These are phyloP conservation scores for Dimocarpus longan DNA, from an alignment of 345 rosid species.

Conservation along the genomic window DNA sequence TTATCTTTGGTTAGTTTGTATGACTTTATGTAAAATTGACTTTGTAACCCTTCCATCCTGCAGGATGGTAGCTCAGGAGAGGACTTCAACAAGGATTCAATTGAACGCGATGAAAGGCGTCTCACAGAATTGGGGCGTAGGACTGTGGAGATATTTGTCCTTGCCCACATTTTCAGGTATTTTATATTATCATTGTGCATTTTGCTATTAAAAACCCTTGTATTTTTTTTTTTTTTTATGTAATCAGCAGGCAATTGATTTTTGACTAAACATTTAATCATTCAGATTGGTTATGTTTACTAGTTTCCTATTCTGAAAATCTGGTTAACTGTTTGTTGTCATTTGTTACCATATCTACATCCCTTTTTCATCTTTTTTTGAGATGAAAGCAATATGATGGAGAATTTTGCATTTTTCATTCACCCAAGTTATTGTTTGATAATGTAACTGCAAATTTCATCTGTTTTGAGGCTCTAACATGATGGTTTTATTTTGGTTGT, in stretches of 20 bases:
- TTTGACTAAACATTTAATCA: neutral
- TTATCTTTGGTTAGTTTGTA: neutral
- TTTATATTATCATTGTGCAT: slow-evolving; percentile 10
- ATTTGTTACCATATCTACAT: neutral
- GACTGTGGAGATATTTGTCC: slow-evolving; percentile 88
- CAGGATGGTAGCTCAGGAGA: slow-evolving; percentile 84
- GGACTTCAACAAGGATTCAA: slow-evolving; percentile 73
- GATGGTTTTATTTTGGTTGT: neutral
- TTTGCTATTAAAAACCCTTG: neutral
- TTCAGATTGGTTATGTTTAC: neutral
- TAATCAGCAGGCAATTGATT: neutral
- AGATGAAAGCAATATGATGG: neutral
- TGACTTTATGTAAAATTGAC: neutral
- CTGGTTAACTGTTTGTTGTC: neutral
- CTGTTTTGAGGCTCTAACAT: neutral
- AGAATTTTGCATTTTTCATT: neutral
- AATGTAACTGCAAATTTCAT: neutral
- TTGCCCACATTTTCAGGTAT: slow-evolving; percentile 90
- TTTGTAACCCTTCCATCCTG: slow-evolving; percentile 22
- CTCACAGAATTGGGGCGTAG: slow-evolving; percentile 90
- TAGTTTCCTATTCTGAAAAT: neutral
- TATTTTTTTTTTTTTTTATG: neutral
- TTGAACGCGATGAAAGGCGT: slow-evolving; percentile 86
- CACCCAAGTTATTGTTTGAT: neutral
- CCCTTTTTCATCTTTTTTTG: neutral